Evolutionary conservation across 805 yeast species (phyloP).

Genomic region (Ogataea methylovora): DNA sequence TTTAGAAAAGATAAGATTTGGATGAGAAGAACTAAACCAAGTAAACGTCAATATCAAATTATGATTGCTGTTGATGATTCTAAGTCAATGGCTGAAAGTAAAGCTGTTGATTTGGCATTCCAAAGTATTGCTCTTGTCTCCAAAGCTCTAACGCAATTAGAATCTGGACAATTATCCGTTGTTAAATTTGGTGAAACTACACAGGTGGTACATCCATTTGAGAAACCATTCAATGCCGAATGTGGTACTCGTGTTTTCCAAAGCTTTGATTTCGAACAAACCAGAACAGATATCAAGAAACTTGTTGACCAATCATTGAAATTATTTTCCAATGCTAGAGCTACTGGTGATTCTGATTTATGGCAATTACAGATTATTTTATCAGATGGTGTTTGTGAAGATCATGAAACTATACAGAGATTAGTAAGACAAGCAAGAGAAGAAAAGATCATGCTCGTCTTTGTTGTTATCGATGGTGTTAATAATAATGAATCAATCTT

Average conservation of each 20-base stretch:
- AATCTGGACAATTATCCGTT: constrained; percentile 86
- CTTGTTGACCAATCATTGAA: constrained; percentile 66
- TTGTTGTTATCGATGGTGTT: constrained; percentile 89
- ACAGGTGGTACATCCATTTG: constrained; percentile 83
- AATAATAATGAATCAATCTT: constrained; percentile 77
- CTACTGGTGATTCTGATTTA: constrained; percentile 45
- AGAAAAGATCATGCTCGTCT: constrained; percentile 87
- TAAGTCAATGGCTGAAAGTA: constrained; percentile 92
- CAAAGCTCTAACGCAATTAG: constrained; percentile 87
- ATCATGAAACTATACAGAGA: constrained; percentile 74
- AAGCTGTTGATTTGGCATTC: constrained; percentile 85
- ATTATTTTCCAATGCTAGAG: constrained; percentile 54
- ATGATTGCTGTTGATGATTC: constrained; percentile 98
- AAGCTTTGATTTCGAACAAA: constrained; percentile 86
- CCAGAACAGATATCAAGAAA: constrained; percentile 73
- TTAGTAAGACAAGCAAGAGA: constrained; percentile 90
- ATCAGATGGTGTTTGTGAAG: constrained; percentile 97
- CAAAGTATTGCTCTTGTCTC: constrained; percentile 91
- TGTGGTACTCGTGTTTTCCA: constrained; percentile 80
- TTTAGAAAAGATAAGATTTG: constrained; percentile 97
- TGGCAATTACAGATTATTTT: constrained; percentile 93
- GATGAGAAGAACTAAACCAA: constrained; percentile 95
- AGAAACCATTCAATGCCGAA: constrained; percentile 73
- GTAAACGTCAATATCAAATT: constrained; percentile 93
- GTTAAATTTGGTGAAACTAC: constrained; percentile 86